Percentiles rank a stretch among this genome's conserved stretches.
These are phyloP conservation scores for Phaeolepiota aurea DNA, from an alignment of 768 basidiomycete species.

Conservation along the genomic window DNA sequence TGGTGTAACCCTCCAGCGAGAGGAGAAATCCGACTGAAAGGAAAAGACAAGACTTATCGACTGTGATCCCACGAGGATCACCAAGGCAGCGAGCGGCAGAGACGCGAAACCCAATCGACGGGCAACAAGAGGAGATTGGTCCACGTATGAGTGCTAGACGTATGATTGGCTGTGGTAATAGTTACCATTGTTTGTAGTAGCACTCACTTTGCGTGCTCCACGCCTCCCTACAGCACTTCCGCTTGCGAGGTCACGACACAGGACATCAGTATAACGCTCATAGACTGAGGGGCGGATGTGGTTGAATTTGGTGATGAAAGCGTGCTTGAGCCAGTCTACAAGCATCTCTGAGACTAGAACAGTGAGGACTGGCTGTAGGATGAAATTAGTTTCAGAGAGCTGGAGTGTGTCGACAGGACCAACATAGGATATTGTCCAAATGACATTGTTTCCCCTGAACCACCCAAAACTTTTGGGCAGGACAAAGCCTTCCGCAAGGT, in stretches of 20 bases:
- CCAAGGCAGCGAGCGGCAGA: constrained; percentile 81
- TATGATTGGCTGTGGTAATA: not conserved
- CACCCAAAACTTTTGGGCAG: constrained; percentile 82
- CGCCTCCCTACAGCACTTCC: constrained; percentile 64
- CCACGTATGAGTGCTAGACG: constrained; percentile 76
- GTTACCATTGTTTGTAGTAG: not conserved
- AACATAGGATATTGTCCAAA: constrained; percentile 89
- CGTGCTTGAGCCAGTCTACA: constrained; percentile 99
- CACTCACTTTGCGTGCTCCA: constrained; percentile 58
- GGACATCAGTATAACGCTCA: constrained; percentile 89
- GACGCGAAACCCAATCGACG: constrained; percentile 91
- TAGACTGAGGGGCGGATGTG: constrained; percentile 95
- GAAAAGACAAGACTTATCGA: constrained; percentile 56
- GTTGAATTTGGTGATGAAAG: constrained; percentile 99
- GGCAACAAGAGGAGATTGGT: constrained; percentile 92
- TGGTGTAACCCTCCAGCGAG: constrained; percentile 7
- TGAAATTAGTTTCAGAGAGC: not conserved
- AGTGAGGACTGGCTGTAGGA: constrained; percentile 74
- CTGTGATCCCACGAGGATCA: constrained; percentile 69
- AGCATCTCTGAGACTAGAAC: constrained; percentile 88
- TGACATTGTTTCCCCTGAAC: constrained; percentile 68
- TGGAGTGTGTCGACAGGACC: constrained; percentile 17
- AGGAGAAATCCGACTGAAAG: constrained; percentile 24
- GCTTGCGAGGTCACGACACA: constrained; percentile 87
- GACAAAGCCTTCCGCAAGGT: constrained; percentile 62